phyloP scores from a whole-genome alignment of 129 eudicot species.

The Logfia minima region DNA sequence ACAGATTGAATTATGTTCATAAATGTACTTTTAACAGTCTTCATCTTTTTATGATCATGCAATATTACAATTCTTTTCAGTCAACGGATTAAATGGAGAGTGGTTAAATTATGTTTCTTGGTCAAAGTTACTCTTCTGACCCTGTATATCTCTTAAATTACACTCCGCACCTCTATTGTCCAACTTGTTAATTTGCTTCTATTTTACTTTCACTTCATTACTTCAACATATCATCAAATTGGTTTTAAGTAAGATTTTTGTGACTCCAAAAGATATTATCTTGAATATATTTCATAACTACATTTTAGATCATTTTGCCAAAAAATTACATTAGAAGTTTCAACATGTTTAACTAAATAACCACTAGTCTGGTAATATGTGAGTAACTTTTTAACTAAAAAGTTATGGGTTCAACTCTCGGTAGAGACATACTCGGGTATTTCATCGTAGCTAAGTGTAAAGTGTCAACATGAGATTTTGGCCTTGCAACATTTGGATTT shows the following conservation, averaged over 20 bases:
- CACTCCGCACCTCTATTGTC: neutral
- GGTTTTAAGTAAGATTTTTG: neutral
- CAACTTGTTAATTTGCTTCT: slow-evolving; percentile 17
- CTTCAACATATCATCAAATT: neutral
- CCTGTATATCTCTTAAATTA: neutral
- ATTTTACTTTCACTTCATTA: slow-evolving; percentile 1
- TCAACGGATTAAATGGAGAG: neutral
- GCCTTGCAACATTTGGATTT: neutral
- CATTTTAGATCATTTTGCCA: neutral
- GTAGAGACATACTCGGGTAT: neutral
- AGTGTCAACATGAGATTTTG: slow-evolving; percentile 11
- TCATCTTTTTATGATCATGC: neutral
- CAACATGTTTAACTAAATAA: neutral
- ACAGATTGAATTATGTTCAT: too few species aligned
- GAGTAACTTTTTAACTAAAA: too few species aligned
- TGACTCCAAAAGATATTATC: neutral
- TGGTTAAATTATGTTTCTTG: slow-evolving; percentile 6
- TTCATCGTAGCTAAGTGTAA: neutral
- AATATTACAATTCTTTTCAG: neutral
- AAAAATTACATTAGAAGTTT: neutral
- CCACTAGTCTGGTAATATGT: too few species aligned
- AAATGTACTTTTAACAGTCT: neutral
- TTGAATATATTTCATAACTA: neutral
- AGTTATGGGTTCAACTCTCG: too few species aligned
- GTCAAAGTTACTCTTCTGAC: slow-evolving; percentile 27